Base-by-base conservation (phyloP, 257 asterid species). In the Capsicum chinense region DNA sequence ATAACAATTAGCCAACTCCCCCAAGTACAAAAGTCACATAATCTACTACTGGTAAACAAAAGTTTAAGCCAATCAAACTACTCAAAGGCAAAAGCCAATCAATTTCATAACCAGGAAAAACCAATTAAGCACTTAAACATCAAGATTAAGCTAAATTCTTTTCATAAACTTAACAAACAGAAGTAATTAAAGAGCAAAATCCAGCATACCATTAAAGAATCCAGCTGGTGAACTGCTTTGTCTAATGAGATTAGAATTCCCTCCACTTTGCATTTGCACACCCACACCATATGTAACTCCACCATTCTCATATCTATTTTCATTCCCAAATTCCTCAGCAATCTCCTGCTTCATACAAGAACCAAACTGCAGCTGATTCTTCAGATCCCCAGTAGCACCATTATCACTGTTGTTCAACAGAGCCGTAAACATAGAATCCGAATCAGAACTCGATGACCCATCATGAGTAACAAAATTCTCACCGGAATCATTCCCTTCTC, bases 221-320 rank as follows among this genome's bases (percentile, higher is more conserved):
- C 97, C 99, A 88, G 98, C 93, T 21, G 99, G 99, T 64, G 99
- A 94, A 70, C 97, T 94, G 82, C 92, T 95, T 70, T 94, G 99
- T 86, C 97, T 91, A 59, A 88, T 81, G 80, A 95, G 98, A 93
- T 83, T 89, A 0, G 95, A 90, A 14, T 16, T 39, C 0, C 10
- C 83, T 60, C 85, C 79, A 64, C 19, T 68, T 85, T 85, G 85
- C 66, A 83, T 85, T 7, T 83, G 92, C 86, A 78, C 87, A 76
- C 90, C 97, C 88, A 89, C 76, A 21, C 93, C 94, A 78, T 60
- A 56, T 5, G 87, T 78, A 57, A 90, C 84, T 2, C 90, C 84
- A 86, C 76, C 86, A 73, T 78, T 86, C 11, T 59, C 73, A 21
- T 26, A 26, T 26, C 87, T 92, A 47, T 68, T 79, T 57, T 86